Percentiles rank a stretch among this genome's conserved stretches.
phyloP scores from a whole-genome alignment of 2,329 filamentous ascomycete genomes.

The Madurella fahalii region DNA sequence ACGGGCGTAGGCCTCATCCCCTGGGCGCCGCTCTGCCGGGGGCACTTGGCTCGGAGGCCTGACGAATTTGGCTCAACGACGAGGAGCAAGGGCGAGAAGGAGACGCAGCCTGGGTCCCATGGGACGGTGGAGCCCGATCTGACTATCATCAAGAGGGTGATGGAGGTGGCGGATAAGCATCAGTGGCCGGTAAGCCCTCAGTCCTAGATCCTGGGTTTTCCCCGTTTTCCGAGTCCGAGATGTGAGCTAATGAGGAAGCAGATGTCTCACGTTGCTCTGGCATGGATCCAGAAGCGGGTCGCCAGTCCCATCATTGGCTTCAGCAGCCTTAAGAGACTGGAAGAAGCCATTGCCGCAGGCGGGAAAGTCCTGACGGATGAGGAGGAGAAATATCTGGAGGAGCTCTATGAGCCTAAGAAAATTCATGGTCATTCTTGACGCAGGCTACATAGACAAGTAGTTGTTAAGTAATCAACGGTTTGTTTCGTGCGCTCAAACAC shows the following conservation, averaged over 20 bases:
- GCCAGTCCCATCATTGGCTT: constrained; percentile 60
- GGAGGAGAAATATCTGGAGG: constrained; percentile 59
- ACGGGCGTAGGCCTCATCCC: constrained; percentile 40
- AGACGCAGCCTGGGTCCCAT: constrained; percentile 27
- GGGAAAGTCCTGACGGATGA: constrained; percentile 51
- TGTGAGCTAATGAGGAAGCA: constrained; percentile 27
- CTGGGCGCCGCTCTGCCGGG: constrained; percentile 39
- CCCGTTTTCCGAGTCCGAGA: too few relatives aligned
- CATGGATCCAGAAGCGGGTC: constrained; percentile 55
- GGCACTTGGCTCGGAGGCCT: constrained; percentile 35
- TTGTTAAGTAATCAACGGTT: background rate
- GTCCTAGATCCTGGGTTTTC: too few relatives aligned
- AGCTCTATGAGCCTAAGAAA: constrained; percentile 54
- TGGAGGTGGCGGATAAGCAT: constrained; percentile 29
- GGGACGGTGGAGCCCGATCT: constrained; percentile 34
- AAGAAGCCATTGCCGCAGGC: constrained; percentile 51
- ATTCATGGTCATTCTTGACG: constrained; percentile 35
- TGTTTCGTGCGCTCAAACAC: background rate
- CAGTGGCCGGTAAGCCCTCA: constrained; percentile 26
- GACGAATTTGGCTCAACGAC: constrained; percentile 27
- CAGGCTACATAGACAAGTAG: background rate
- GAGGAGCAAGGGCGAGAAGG: constrained; percentile 33
- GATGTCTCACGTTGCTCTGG: constrained; percentile 62
- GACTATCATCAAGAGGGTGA: constrained; percentile 29
- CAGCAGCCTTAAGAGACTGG: constrained; percentile 54